These are phyloP conservation scores for Chrysosporium queenslandicum DNA, from an alignment of 2,329 filamentous ascomycete species.

Conservation along the genomic window DNA sequence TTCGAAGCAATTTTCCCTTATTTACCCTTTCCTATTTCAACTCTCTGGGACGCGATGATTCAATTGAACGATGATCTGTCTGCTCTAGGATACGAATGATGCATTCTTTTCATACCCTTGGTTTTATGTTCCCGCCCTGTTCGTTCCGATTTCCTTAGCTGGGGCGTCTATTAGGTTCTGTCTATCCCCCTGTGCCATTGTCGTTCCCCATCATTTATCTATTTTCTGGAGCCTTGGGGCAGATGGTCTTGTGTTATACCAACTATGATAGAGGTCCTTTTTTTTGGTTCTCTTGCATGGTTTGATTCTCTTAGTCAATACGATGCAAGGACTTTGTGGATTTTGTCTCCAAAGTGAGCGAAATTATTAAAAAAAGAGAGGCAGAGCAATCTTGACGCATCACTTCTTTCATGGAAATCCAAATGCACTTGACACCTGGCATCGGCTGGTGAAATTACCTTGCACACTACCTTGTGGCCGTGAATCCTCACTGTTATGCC, in stretches of 20 bases:
- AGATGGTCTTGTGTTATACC: slow-evolving; percentile 7
- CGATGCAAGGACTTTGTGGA: neutral
- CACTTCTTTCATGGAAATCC: too few species aligned
- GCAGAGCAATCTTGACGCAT: neutral
- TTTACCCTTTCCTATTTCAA: neutral
- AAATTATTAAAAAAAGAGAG: neutral
- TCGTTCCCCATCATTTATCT: neutral
- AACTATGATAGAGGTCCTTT: slow-evolving; percentile 3
- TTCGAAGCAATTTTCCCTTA: slow-evolving; percentile 1
- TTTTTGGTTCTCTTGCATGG: neutral
- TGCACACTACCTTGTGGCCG: too few species aligned
- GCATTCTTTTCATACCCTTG: neutral
- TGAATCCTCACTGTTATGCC: too few species aligned
- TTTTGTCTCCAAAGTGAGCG: neutral
- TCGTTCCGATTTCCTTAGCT: slow-evolving; percentile 2
- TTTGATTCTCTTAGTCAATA: neutral
- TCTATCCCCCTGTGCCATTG: neutral
- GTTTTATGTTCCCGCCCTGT: neutral
- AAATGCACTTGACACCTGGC: too few species aligned
- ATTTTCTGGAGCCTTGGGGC: neutral
- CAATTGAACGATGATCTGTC: slow-evolving; percentile 6
- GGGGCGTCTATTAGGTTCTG: slow-evolving; percentile 4
- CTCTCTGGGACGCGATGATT: slow-evolving; percentile 3
- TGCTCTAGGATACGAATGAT: slow-evolving; percentile 10
- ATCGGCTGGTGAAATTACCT: too few species aligned